Evolutionary conservation across 2,329 filamentous ascomycete species (phyloP).

Genomic region (Trichophyton rubrum): DNA sequence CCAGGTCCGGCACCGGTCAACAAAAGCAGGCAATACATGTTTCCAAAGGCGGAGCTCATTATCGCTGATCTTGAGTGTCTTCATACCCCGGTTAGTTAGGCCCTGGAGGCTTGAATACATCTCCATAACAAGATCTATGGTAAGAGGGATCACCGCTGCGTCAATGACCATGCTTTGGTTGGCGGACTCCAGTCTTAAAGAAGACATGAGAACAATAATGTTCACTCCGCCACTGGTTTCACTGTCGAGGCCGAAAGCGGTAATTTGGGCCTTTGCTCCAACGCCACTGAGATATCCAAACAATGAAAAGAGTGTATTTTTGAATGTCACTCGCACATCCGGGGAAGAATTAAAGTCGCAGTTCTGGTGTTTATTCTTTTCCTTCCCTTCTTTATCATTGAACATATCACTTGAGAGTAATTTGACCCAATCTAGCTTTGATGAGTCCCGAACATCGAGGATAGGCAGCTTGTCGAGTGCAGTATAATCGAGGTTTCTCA

Average conservation of each 20-base stretch:
- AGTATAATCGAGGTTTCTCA: conserved; percentile 17
- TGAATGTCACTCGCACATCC: conserved; percentile 16
- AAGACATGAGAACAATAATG: conserved; percentile 18
- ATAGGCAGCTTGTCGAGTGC: conserved; percentile 17
- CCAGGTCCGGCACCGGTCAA: conserved; percentile 31
- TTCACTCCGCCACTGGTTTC: conserved; percentile 11
- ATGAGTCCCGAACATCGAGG: conserved; percentile 11
- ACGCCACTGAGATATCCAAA: conserved; percentile 17
- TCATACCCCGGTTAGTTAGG: not conserved
- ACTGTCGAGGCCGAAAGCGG: conserved; percentile 15
- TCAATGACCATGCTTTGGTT: conserved; percentile 21
- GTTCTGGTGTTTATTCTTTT: conserved; percentile 10
- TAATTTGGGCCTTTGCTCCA: conserved; percentile 2
- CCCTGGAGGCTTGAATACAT: conserved; percentile 5
- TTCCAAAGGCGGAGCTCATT: conserved; percentile 24
- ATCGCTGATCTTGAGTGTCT: conserved; percentile 14
- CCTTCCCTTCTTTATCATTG: conserved; percentile 14
- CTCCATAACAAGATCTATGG: conserved; percentile 5
- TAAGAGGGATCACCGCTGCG: conserved; percentile 23
- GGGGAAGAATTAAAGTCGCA: not conserved
- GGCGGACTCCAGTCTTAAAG: conserved; percentile 20
- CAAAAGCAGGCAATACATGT: conserved; percentile 20
- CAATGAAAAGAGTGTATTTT: conserved; percentile 20
- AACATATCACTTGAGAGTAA: conserved; percentile 15
- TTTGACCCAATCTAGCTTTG: conserved; percentile 15